Evolutionary conservation across 1,139 yeast genomes (phyloP), one percentile per base, ranked within the genome.

Genomic region (Candida tetrigidarum): DNA sequence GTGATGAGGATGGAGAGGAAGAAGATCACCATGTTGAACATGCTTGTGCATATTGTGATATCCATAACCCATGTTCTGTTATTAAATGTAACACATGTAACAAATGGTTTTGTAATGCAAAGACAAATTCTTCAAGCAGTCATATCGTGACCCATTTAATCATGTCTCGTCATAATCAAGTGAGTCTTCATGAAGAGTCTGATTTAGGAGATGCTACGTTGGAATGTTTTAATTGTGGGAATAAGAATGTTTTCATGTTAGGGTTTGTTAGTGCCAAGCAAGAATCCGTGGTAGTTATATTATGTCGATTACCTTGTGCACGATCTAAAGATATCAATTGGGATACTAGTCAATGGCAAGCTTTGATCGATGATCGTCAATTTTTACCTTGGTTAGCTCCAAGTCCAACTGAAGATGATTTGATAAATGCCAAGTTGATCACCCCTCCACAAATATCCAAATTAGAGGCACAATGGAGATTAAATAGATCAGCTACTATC

Each of bases 41-140:
- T 56, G 80, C 86, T 0, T 85, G 92, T 57, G 71, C 85, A 1
- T 91, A 91, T 62, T 92, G 97, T 68, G 95, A 92, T 1, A 75
- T 89, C 28, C 83, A 83, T 51, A 67, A 81, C 5, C 78, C 90
- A 0, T 66, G 80, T 8, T 75, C 86, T 40, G 86, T 91, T 16
- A 86, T 87, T 35, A 83, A 85, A 55, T 92, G 98, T 68, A 80
- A 81, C 47, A 74, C 79, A 4, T 91, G 97, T 65, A 67, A 81
- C 57, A 85, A 83, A 61, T 92, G 97, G 97, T 92, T 92, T 62
- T 92, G 98, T 68, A 92, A 92, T 61, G 78, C 88, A n/a, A 80
- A 82, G 47, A 74, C 81, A 23, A 71, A 73, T 37, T 71, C 82
- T 8, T 67, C 80, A 8, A 82, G 92, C 15, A 86, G 96, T 1